Percentiles rank a stretch among this genome's conserved stretches.
phyloP scores from a whole-genome alignment of 768 basidiomycete species.

The Cystofilobasidium bisporidii region DNA sequence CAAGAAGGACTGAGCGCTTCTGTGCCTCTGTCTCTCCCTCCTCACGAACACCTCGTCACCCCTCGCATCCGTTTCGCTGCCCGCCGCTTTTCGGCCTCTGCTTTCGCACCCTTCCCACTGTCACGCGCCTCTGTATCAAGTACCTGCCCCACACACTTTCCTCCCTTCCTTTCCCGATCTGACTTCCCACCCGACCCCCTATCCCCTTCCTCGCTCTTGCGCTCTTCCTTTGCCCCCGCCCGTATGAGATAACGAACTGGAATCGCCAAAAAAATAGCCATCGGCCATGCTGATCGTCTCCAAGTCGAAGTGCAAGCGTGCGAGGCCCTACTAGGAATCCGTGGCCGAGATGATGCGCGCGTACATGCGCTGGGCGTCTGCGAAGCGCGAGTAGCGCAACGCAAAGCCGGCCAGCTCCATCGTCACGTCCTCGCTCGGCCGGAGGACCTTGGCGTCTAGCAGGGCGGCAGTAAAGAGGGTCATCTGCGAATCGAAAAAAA shows the following conservation, averaged over 20 bases:
- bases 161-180: too few relatives aligned
- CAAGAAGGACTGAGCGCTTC: conserved; percentile 22
- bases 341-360: background rate
- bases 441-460: background rate
- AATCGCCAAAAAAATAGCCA: too few relatives aligned
- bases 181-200: too few relatives aligned
- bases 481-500: background rate
- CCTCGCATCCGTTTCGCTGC: background rate
- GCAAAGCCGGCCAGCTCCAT: conserved; percentile 9
- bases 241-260: too few relatives aligned
- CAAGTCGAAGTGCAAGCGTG: too few relatives aligned
- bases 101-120: too few relatives aligned
- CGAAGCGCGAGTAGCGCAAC: conserved; percentile 13
- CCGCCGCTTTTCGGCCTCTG: too few relatives aligned
- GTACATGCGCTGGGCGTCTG: conserved; percentile 16
- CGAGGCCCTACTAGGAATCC: too few relatives aligned
- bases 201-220: too few relatives aligned
- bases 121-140: background rate
- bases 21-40: background rate
- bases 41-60: background rate
- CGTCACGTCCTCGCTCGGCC: background rate
- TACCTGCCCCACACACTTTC: background rate
- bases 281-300: too few relatives aligned
- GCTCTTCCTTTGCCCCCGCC: too few relatives aligned
- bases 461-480: background rate